Base-by-base conservation (phyloP, 2,329 filamentous ascomycete species). In the Thielaviopsis populi region DNA sequence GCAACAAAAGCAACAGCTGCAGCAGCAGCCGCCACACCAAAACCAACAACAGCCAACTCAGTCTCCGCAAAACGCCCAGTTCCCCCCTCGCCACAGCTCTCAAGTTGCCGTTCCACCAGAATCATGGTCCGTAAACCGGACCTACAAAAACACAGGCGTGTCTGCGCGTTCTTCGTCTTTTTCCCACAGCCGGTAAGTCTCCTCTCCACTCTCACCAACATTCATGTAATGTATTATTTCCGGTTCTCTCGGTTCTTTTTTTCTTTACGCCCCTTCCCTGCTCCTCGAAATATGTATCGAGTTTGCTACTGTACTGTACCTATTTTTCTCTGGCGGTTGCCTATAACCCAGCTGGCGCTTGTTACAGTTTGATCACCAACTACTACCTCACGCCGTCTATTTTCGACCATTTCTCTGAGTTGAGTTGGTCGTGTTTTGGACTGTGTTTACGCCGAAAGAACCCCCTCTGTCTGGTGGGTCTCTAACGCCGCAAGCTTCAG, bases 121-220 rank as follows among this genome's bases (percentile, higher is more conserved):
- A 41, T 63, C 61, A 33, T 63, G 64, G 61, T 42, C 30, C 11
- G 42, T 66, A 41, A 43, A 54, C 15, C 63, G 41, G n/a, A 33
- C 33, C 24, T 61, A 59, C 22, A 63, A 61, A 41, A 42, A 22
- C 24, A 48, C 37, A 1, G 60, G 60, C 59, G 17, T 30, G 5
- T 58, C 54, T 24, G 61, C 48, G 22, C 43, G 64, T 24, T 62
- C 64, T 8, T 66, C 64, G 19, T 66, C 64, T 24, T 66, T 66
- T 61, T 66, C 61, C 5, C 63, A 63, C 13, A 41, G 41, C 43
- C 40, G 61, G 58, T 66, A 46, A 37, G 64, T 66, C 22, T 33
- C 24, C 19, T n/a, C 19, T 53, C 48, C 17, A 50, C 7, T 7
- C 10, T 37, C 5, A 37, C 3, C 33, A 37, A 7, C 1, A 37